Percentiles rank a stretch among this genome's conserved stretches.
phyloP scores from a whole-genome alignment of 306 rosid species.

The Citrullus colocynthis region DNA sequence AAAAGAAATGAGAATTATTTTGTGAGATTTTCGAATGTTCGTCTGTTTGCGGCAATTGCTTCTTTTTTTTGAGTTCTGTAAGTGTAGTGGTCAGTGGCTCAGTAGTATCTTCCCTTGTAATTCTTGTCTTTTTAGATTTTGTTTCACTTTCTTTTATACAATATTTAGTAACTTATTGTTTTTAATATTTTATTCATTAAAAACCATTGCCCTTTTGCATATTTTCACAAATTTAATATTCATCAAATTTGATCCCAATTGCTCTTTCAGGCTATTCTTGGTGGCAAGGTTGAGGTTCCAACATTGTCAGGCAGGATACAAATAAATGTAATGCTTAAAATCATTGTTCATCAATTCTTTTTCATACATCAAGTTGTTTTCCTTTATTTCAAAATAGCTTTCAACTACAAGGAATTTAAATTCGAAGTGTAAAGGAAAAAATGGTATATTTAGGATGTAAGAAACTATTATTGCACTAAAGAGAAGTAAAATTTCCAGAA shows the following conservation, averaged over 20 bases:
- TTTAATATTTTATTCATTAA: neutral
- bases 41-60: neutral
- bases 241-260: neutral
- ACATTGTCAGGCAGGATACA: conserved; percentile 62
- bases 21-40: neutral
- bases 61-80: neutral
- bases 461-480: neutral
- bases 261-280: conserved; percentile 81
- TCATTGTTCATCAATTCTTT: conserved; percentile 7
- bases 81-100: neutral
- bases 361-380: neutral
- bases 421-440: neutral
- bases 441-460: neutral
- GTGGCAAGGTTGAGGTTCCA: conserved; percentile 84
- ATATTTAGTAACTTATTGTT: neutral
- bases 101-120: neutral
- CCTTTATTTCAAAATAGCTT: neutral
- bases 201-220: neutral
- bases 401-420: neutral
- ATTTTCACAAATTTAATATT: neutral
- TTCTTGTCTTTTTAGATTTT: neutral
- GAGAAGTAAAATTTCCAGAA: neutral
- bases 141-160: neutral
- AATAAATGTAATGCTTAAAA: conserved; percentile 44
- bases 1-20: neutral